These are phyloP conservation scores for Penicillium dipodomyicola DNA, from an alignment of 495 filamentous ascomycete species.

Conservation along the genomic window DNA sequence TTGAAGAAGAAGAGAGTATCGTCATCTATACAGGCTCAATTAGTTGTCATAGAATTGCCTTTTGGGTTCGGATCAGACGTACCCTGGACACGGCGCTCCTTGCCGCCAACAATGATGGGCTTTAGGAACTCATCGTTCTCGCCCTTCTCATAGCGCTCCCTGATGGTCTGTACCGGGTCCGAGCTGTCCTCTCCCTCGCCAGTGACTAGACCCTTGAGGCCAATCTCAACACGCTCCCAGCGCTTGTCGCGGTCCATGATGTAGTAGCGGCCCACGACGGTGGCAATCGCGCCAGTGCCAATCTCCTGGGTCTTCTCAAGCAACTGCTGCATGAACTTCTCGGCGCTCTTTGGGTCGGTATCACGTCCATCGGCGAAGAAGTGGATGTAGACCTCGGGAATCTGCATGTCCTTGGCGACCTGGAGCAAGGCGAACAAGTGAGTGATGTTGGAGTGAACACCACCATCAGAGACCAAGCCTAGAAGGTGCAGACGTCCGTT, in stretches of 20 bases:
- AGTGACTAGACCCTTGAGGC: constrained; percentile 76
- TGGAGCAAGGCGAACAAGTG: constrained; percentile 84
- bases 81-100: constrained; percentile 81
- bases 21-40: constrained; percentile 53
- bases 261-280: constrained; percentile 93
- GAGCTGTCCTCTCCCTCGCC: constrained; percentile 83
- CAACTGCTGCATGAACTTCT: constrained; percentile 81
- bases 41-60: constrained; percentile 9
- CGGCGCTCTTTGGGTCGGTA: constrained; percentile 90
- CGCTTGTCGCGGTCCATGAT: constrained; percentile 99
- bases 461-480: constrained; percentile 89
- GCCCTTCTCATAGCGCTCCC: constrained; percentile 78
- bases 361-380: constrained; percentile 98
- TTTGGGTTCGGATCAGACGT: constrained; percentile 14
- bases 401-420: constrained; percentile 80
- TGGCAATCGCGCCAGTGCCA: constrained; percentile 84
- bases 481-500: constrained; percentile 90
- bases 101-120: constrained; percentile 90
- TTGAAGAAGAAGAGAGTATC: constrained; percentile 99
- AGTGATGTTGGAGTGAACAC: constrained; percentile 93
- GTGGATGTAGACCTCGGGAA: constrained; percentile 94
- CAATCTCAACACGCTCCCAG: constrained; percentile 92
- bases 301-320: constrained; percentile 76
- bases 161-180: constrained; percentile 83
- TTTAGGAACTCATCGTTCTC: constrained; percentile 98